Evolutionary conservation across 139 green algal genomes (phyloP), one percentile per base, ranked within the genome.

Genomic region (Gonium pectorale): DNA sequence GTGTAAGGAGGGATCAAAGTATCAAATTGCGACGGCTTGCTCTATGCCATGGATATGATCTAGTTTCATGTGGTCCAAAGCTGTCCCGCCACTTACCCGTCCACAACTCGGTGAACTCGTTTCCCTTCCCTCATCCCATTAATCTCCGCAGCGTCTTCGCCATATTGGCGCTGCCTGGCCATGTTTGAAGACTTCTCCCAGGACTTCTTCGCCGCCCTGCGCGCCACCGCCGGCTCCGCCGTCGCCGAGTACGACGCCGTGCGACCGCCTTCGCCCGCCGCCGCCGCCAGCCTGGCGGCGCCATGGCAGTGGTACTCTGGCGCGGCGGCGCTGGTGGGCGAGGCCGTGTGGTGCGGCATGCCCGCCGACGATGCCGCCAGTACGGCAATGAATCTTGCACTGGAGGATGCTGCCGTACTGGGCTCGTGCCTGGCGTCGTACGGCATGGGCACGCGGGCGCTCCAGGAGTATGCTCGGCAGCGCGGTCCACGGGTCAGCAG

Each of bases 121-220:
- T n/a, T n/a, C n/a, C n/a, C n/a, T n/a, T n/a, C n/a, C n/a, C n/a
- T n/a, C n/a, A n/a, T n/a, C 46, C 46, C 46, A 11, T 54, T 54
- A 11, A 11, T 15, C 56, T 13, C 56, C 21, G 17, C 21, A 2
- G 41, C 60, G 64, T 60, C 31, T 4, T 83, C 62, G 40, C 31
- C 77, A 17, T 83, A 83, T 62, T 73, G 77, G 77, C 60, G 77
- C 60, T 83, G 77, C 77, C 13, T 73, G 62, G 77, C 77, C 11
- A 83, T 85, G 79, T 85, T 85, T 35, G 79, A 85, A 46, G 79
- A 85, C 51, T 85, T 85, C 35, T 64, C 79, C 0, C 77, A 73
- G 31, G 77, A 83, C 21, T 73, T 83, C 21, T 83, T 83, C 62
- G 24, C n/a, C 44, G 62, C 31, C 0, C 46, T 83, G 5, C 77